These are phyloP conservation scores for Talaromyces piceae DNA, from an alignment of 2,329 filamentous ascomycete genomes.

Conservation along the genomic window DNA sequence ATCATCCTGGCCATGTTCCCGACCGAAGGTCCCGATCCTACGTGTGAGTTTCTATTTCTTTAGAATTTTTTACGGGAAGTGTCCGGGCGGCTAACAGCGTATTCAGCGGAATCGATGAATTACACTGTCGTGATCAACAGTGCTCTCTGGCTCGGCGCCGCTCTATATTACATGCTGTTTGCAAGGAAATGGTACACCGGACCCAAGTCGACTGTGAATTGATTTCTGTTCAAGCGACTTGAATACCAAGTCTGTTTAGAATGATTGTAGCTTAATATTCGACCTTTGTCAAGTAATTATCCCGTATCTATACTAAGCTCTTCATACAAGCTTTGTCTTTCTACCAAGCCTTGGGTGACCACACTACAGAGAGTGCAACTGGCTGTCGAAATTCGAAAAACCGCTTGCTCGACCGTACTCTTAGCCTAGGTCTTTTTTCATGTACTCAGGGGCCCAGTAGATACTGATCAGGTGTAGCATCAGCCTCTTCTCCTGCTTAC, in stretches of 20 bases:
- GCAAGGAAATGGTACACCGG: constrained; percentile 55
- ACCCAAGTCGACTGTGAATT: constrained; percentile 50
- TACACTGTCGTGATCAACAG: constrained; percentile 57
- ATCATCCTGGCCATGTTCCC: constrained; percentile 55
- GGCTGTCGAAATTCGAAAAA: too few species aligned
- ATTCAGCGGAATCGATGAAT: constrained; percentile 49
- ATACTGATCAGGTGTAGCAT: too few species aligned
- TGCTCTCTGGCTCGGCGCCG: constrained; percentile 50
- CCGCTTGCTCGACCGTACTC: too few species aligned
- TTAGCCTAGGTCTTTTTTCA: too few species aligned
- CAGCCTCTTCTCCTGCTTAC: too few species aligned
- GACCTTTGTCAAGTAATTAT: too few species aligned
- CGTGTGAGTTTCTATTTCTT: constrained; percentile 23
- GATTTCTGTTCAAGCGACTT: not conserved
- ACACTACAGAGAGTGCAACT: too few species aligned
- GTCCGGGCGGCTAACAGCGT: not conserved
- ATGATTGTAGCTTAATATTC: not conserved
- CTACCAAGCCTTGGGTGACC: too few species aligned
- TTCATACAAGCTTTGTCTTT: too few species aligned
- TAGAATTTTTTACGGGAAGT: constrained; percentile 6
- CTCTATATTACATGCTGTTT: constrained; percentile 50
- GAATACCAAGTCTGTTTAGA: not conserved
- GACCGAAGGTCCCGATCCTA: constrained; percentile 46
- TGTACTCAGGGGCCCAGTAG: too few species aligned
- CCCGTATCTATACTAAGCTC: too few species aligned